Percentiles rank a stretch among this genome's conserved stretches.
These are phyloP conservation scores for Pelargonium fulgidum DNA, from an alignment of 441 rosid species.

Conservation along the genomic window DNA sequence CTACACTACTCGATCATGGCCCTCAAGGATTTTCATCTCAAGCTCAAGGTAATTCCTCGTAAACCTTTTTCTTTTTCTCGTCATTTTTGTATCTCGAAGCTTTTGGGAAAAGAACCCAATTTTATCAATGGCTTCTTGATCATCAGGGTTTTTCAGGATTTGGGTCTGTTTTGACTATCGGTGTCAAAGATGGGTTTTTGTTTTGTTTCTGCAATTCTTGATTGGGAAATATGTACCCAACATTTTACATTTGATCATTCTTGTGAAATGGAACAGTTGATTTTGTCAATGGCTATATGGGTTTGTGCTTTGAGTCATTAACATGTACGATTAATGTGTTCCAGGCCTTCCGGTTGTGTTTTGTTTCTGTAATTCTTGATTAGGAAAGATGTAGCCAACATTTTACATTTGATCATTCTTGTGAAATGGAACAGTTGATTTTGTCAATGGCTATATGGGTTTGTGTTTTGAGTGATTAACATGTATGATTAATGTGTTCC, in stretches of 20 bases:
- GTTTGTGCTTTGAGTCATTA: background rate
- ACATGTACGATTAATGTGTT: background rate
- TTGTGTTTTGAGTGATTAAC: background rate
- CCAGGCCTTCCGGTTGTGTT: conserved; percentile 39
- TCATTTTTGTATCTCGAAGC: background rate
- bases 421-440: background rate
- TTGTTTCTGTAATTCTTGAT: background rate
- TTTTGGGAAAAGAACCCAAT: background rate
- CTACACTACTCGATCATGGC: conserved; percentile 21
- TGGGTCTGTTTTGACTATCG: background rate
- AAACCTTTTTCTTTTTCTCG: background rate
- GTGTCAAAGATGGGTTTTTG: background rate
- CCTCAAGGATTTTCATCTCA: conserved; percentile 29
- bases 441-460: background rate
- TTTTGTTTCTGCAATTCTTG: background rate
- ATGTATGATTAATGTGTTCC: background rate
- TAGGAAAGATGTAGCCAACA: background rate
- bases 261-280: background rate
- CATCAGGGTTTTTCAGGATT: background rate
- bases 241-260: background rate
- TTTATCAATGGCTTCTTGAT: background rate
- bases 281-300: background rate
- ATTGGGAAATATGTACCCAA: background rate
- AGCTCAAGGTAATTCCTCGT: conserved; percentile 31
- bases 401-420: background rate